Conservation (phyloP, 2,329 filamentous ascomycete species). For the Capronia epimyces region DNA sequence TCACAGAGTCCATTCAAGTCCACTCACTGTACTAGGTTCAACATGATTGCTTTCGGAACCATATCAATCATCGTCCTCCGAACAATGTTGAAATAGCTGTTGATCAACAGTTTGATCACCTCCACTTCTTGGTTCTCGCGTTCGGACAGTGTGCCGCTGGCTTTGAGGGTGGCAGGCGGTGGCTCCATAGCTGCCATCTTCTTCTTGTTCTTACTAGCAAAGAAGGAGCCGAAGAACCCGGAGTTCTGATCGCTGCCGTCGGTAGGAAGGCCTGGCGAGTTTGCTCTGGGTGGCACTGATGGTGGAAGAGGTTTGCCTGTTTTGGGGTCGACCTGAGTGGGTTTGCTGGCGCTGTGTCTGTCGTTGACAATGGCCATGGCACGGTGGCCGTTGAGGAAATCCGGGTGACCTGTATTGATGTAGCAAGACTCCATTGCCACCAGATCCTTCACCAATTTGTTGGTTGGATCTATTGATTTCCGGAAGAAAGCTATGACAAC, state of each 20-base stretch:
- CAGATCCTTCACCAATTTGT: conserved; percentile 89
- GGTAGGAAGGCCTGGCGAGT: conserved; percentile 65
- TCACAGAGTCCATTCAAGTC: not conserved
- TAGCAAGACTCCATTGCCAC: conserved; percentile 96
- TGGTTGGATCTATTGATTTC: conserved; percentile 95
- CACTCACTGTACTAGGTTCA: conserved; percentile 87
- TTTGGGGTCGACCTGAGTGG: conserved; percentile 95
- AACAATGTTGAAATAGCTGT: conserved; percentile 96
- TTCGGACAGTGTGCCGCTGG: conserved; percentile 86
- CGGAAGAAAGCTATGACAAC: conserved; percentile 96
- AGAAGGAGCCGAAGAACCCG: conserved; percentile 98
- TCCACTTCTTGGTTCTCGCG: conserved; percentile 94
- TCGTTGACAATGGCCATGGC: conserved; percentile 99
- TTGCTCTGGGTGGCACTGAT: conserved; percentile 62
- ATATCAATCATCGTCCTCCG: conserved; percentile 99
- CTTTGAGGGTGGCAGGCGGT: conserved; percentile 86
- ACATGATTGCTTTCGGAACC: conserved; percentile 99
- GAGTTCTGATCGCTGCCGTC: conserved; percentile 53
- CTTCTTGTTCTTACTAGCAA: conserved; percentile 99
- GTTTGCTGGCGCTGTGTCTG: conserved; percentile 72
- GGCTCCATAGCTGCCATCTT: conserved; percentile 99
- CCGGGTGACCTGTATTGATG: conserved; percentile 96
- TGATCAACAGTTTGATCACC: conserved; percentile 96
- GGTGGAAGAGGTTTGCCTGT: conserved; percentile 86
- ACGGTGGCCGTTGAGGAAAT: conserved; percentile 93